phyloP scores from a whole-genome alignment of 2,329 filamentous ascomycete species.

The Colletotrichum euphorbiae region DNA sequence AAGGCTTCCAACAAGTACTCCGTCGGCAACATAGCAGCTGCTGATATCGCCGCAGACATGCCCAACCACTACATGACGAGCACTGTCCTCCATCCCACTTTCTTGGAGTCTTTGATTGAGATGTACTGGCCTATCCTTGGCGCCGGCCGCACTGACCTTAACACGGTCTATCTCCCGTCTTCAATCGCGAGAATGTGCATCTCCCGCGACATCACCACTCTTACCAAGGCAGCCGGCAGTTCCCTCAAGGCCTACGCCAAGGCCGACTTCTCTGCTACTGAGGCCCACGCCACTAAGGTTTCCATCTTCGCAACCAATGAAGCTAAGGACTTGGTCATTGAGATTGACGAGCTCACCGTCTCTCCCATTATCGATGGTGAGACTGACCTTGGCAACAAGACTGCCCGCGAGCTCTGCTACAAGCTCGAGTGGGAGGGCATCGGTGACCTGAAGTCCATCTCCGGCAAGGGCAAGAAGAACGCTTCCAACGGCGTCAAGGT shows the following conservation, averaged over 20 bases:
- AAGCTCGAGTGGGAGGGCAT: conserved; percentile 43
- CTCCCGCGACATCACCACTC: conserved; percentile 46
- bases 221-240: conserved; percentile 49
- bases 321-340: conserved; percentile 40
- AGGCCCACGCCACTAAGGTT: conserved; percentile 40
- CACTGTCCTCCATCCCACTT: conserved; percentile 42
- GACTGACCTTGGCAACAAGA: conserved; percentile 35
- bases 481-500: conserved; percentile 28
- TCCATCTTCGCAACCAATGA: conserved; percentile 39
- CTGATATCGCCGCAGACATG: conserved; percentile 41
- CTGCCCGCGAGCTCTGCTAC: conserved; percentile 42
- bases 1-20: conserved; percentile 46
- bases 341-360: conserved; percentile 44
- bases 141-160: conserved; percentile 44
- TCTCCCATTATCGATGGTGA: conserved; percentile 41
- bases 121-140: conserved; percentile 50
- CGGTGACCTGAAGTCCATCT: conserved; percentile 33
- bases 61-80: conserved; percentile 41
- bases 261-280: conserved; percentile 35
- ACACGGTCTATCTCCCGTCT: conserved; percentile 50
- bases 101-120: conserved; percentile 42
- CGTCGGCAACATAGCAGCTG: conserved; percentile 29
- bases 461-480: conserved; percentile 29
- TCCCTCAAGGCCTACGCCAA: conserved; percentile 43
- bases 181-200: conserved; percentile 47